Base-by-base conservation (phyloP, 306 rosid genomes). In the Oemleria cerasiformis region DNA sequence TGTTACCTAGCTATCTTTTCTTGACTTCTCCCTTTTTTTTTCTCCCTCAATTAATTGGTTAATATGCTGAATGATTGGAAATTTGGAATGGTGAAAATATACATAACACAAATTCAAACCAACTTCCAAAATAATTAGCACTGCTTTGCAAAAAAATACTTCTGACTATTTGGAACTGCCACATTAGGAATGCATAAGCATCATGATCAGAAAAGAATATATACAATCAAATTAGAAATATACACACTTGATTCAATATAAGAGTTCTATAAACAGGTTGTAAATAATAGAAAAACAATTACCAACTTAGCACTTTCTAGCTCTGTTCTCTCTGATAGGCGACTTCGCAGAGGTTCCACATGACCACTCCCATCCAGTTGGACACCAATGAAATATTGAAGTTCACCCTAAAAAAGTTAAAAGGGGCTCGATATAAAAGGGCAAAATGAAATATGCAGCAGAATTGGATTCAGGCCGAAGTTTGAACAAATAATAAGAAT, bases 371-470 rank as follows among this genome's bases (percentile, higher is more conserved):
- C 96, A 82, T 89, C 97, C 67, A 89, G 80, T 79, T 91, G 97
- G 41, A 91, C 97, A 21, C 97, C 97, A 81, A 94, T 94, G 75
- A 94, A 94, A 87, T 94, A 94, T 82, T 94, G 97, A 77, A 94
- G 95, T 78, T 91, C 98, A 68, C 98, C 97, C 98, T 94, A 75
- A 40, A 76, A 64, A 44, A 47, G 65, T 67, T 30, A 71, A 50
- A 50, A 65, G 36, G 43, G 65, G 47, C 51, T 65, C 65, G 73
- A 39, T 47, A 54, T 40, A 50, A 63, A 78, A 30, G 36, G 41
- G 36, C 75, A 38, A 48, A 4, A 74, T 45, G 38, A 48, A 43
- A 66, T 53, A 4, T 57, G 74, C 36, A 40, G 55, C 20, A 57
- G 62, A 51, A 54, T 41, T 38, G 30, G 36, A 63, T 36, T 36